Conservation (phyloP, 75 land plant species). For the Cryptomeria japonica region DNA sequence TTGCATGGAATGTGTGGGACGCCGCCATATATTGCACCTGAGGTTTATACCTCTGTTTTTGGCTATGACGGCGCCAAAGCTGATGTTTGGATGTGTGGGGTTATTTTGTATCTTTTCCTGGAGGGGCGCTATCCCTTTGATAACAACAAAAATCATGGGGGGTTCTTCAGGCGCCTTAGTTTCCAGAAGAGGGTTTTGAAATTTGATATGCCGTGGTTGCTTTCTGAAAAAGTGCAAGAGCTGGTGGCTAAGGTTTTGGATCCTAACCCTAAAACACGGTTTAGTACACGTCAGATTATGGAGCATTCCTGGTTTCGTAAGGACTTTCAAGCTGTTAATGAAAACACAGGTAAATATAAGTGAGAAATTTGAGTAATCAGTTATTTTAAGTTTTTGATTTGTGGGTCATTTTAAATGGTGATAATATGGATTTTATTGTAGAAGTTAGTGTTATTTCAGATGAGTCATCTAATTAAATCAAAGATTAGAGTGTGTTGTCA, state of each 20-base stretch:
- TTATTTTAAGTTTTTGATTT: no score
- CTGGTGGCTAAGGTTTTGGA: conserved; percentile 28
- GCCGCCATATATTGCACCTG: conserved; percentile 51
- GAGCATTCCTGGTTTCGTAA: conserved; percentile 12
- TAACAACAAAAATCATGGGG: neutral
- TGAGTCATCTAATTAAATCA: no score
- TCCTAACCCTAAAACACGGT: conserved; percentile 33
- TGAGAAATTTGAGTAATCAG: no score
- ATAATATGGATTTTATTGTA: no score
- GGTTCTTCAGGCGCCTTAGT: neutral
- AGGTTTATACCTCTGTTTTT: conserved; percentile 21
- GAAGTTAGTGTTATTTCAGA: no score
- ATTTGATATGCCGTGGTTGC: conserved; percentile 8
- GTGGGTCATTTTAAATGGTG: no score
- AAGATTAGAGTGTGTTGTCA: no score
- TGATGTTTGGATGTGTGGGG: conserved; percentile 42
- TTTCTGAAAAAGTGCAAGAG: conserved; percentile 23
- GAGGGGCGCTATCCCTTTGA: neutral
- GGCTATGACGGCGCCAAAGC: conserved; percentile 46
- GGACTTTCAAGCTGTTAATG: neutral
- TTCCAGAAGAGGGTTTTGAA: neutral
- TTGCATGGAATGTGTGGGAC: conserved; percentile 52
- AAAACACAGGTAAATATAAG: neutral
- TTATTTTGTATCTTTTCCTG: neutral
- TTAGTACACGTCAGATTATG: conserved; percentile 10